These are phyloP conservation scores for Vachellia pachyceras DNA, from an alignment of 306 rosid genomes.

Conservation along the genomic window DNA sequence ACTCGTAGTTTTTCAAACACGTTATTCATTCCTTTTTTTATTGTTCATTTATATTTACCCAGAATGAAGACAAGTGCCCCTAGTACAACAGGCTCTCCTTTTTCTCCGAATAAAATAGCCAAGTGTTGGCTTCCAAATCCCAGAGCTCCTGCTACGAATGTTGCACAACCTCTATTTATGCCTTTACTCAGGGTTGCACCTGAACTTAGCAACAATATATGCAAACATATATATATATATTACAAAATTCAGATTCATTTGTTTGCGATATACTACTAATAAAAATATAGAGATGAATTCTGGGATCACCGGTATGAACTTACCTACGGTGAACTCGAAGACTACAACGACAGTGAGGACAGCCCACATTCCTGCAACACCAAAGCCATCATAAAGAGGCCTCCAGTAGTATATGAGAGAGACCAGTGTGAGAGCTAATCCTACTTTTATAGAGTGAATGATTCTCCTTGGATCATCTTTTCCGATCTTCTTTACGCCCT, in stretches of 20 bases:
- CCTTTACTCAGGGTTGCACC: conserved; percentile 87
- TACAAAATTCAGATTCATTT: neutral
- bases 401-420: conserved; percentile 76
- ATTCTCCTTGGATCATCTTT: conserved; percentile 89
- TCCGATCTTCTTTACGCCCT: conserved; percentile 62
- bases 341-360: conserved; percentile 87
- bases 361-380: conserved; percentile 92
- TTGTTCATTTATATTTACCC: conserved; percentile 45
- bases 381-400: conserved; percentile 82
- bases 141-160: conserved; percentile 76
- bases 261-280: neutral
- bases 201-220: conserved; percentile 32
- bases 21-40: neutral
- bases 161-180: conserved; percentile 83
- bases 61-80: conserved; percentile 79
- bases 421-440: conserved; percentile 84
- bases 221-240: neutral
- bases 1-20: neutral
- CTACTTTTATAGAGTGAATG: conserved; percentile 88
- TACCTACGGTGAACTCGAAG: conserved; percentile 88
- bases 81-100: conserved; percentile 70
- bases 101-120: conserved; percentile 64
- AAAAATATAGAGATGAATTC: neutral
- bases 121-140: conserved; percentile 82
- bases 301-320: neutral